Conservation (phyloP, 768 basidiomycete genomes). For the Tephrocybe rancida region DNA sequence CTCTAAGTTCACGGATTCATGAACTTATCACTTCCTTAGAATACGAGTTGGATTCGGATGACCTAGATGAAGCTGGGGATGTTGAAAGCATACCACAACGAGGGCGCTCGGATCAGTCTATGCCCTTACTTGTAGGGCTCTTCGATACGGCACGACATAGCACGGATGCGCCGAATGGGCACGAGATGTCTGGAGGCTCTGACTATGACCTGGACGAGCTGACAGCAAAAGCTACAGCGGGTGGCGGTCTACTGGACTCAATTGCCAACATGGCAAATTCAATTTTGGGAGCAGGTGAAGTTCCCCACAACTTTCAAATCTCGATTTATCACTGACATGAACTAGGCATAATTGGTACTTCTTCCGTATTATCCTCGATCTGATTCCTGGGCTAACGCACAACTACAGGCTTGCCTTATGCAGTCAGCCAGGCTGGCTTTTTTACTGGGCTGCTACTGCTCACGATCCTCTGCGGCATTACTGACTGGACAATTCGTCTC, state of each 20-base stretch:
- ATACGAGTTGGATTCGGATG: slow-evolving; percentile 84
- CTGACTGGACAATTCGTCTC: slow-evolving; percentile 98
- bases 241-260: slow-evolving; percentile 78
- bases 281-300: slow-evolving; percentile 87
- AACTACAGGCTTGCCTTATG: slow-evolving; percentile 83
- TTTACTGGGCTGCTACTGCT: slow-evolving; percentile 85
- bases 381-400: neutral
- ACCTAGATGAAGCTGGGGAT: slow-evolving; percentile 57
- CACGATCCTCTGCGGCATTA: slow-evolving; percentile 76
- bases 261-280: slow-evolving; percentile 96
- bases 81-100: slow-evolving; percentile 27
- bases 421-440: slow-evolving; percentile 93
- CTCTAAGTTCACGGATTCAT: slow-evolving; percentile 8
- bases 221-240: slow-evolving; percentile 62
- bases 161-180: slow-evolving; percentile 50
- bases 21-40: slow-evolving; percentile 43
- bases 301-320: slow-evolving; percentile 20
- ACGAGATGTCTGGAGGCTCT: slow-evolving; percentile 32
- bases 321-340: slow-evolving; percentile 3
- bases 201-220: slow-evolving; percentile 73
- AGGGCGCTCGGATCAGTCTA: slow-evolving; percentile 51
- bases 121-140: slow-evolving; percentile 81
- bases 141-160: slow-evolving; percentile 66
- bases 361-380: neutral
- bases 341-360: slow-evolving; percentile 28